These are phyloP conservation scores for Cucurbita argyrosperma DNA, from an alignment of 306 rosid genomes.

Conservation along the genomic window DNA sequence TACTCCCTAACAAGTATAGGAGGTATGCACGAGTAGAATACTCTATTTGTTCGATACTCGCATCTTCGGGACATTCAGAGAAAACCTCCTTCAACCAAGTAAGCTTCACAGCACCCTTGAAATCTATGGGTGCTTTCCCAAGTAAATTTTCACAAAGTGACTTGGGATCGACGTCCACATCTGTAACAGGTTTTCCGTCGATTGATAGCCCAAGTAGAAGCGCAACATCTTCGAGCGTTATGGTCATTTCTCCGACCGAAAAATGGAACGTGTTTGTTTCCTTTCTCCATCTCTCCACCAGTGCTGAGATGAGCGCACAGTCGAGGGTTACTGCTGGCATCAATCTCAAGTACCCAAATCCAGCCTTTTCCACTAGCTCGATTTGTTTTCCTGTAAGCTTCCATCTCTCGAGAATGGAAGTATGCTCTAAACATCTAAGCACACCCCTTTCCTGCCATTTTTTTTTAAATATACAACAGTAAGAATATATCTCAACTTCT, in stretches of 20 bases:
- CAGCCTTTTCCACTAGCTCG: slow-evolving; percentile 73
- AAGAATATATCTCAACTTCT: not conserved
- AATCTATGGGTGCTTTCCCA: slow-evolving; percentile 71
- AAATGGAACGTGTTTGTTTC: slow-evolving; percentile 93
- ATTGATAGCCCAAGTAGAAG: slow-evolving; percentile 70
- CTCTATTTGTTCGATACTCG: slow-evolving; percentile 42
- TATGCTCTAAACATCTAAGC: slow-evolving; percentile 90
- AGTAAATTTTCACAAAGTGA: slow-evolving; percentile 57
- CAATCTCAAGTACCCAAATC: slow-evolving; percentile 57
- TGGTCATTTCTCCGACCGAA: slow-evolving; percentile 72
- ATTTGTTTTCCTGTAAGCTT: slow-evolving; percentile 59
- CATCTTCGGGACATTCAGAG: slow-evolving; percentile 64
- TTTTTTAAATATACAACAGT: not conserved
- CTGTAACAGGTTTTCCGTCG: slow-evolving; percentile 77
- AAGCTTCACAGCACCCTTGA: slow-evolving; percentile 89
- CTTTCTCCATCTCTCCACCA: slow-evolving; percentile 93
- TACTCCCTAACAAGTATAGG: slow-evolving; percentile 73
- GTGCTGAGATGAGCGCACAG: slow-evolving; percentile 77
- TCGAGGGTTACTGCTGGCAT: slow-evolving; percentile 82
- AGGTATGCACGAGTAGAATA: slow-evolving; percentile 71
- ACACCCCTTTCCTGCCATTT: slow-evolving; percentile 70
- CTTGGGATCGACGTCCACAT: slow-evolving; percentile 46
- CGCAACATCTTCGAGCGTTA: slow-evolving; percentile 84
- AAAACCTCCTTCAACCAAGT: slow-evolving; percentile 86
- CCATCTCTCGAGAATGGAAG: slow-evolving; percentile 90